A percentile compares a stretch with the other conserved stretches of the same genome.
Evolutionary conservation across 2,329 filamentous ascomycete species (phyloP).

Genomic region (Colletotrichum navitas): DNA sequence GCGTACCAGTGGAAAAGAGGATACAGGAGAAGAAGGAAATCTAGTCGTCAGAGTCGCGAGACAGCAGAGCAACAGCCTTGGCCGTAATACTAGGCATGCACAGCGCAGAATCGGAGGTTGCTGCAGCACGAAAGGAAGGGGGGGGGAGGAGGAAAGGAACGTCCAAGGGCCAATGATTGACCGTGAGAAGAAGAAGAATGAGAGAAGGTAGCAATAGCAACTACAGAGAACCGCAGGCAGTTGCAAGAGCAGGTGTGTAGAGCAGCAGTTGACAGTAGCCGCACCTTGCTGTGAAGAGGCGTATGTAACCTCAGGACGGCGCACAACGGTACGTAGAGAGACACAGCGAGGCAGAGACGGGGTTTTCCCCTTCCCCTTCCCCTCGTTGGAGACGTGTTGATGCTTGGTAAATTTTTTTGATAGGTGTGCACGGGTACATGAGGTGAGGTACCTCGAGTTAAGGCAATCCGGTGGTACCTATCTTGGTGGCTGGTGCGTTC

Average conservation of each 20-base stretch:
- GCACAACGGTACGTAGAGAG: constrained; percentile 25
- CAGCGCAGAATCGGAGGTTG: constrained; percentile 4
- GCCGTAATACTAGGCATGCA: constrained; percentile 1
- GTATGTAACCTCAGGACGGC: constrained; percentile 13
- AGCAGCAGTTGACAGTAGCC: not conserved
- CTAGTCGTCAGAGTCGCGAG: constrained; percentile 16
- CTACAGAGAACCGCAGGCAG: not conserved
- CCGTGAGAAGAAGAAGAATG: constrained; percentile 13
- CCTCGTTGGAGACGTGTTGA: constrained; percentile 30
- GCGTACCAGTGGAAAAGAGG: constrained; percentile 22
- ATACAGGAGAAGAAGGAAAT: constrained; percentile 19
- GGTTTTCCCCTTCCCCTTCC: not conserved
- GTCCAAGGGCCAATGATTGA: constrained; percentile 27
- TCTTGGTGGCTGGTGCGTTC: not conserved
- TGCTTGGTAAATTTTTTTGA: constrained; percentile 14
- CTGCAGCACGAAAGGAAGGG: constrained; percentile 19
- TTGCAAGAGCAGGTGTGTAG: not conserved
- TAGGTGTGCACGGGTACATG: not conserved
- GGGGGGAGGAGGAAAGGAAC: constrained; percentile 23
- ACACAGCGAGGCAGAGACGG: constrained; percentile 27
- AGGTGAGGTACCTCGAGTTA: constrained; percentile 33
- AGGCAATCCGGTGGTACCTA: constrained; percentile 17
- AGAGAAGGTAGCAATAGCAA: not conserved
- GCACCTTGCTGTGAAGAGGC: not conserved
- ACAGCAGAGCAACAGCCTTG: constrained; percentile 14